Conservation (phyloP, 306 rosid species). For the Acacia melanoxylon region DNA sequence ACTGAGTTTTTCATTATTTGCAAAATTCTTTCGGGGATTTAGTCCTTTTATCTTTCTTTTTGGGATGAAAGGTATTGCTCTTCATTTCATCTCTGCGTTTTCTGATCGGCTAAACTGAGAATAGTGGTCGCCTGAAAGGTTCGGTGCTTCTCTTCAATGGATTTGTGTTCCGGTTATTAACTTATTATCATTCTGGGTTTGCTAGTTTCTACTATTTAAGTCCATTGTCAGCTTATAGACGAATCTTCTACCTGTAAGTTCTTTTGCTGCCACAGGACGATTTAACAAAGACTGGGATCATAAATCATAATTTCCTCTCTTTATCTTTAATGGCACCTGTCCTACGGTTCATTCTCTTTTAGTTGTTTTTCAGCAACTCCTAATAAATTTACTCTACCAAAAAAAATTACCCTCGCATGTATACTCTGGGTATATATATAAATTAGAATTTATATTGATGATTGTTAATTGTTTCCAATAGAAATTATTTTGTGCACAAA, state of each 20-base stretch:
- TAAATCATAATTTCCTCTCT: not conserved
- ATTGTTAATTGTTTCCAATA: slow-evolving; percentile 24
- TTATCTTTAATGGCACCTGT: not conserved
- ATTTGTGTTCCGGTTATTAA: not conserved
- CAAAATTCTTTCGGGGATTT: not conserved
- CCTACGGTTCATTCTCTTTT: not conserved
- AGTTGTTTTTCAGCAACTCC: not conserved
- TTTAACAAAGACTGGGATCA: slow-evolving; percentile 8
- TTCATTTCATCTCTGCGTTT: slow-evolving; percentile 3
- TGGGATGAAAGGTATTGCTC: not conserved
- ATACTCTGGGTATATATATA: slow-evolving; percentile 7
- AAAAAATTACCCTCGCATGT: slow-evolving; percentile 5
- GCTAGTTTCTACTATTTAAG: not conserved
- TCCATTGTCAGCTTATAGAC: not conserved
- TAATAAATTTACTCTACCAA: slow-evolving; percentile 12
- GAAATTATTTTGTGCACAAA: slow-evolving; percentile 24
- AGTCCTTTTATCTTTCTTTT: not conserved
- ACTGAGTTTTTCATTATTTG: not conserved
- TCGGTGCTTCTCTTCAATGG: not conserved
- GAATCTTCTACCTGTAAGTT: not conserved
- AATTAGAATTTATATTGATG: not conserved
- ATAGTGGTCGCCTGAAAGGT: not conserved
- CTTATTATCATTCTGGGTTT: not conserved
- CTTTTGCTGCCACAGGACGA: slow-evolving; percentile 11
- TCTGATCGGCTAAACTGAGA: slow-evolving; percentile 6